Evolutionary conservation across 2,329 filamentous ascomycete genomes (phyloP).

Genomic region (Fusarium sp.): DNA sequence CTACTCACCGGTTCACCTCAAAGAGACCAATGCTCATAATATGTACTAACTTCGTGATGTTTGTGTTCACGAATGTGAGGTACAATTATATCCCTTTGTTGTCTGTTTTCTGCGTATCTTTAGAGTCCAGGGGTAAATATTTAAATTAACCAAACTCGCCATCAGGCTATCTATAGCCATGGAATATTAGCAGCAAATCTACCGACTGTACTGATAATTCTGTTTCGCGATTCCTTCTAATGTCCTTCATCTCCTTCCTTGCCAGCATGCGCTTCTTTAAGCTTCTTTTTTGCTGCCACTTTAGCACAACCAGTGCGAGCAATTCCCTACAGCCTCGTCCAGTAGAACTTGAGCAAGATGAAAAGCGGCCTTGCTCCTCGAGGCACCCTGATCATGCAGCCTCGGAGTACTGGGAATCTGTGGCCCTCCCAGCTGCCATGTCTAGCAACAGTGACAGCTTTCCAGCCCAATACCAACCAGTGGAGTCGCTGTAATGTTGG

Average conservation of each 20-base stretch:
- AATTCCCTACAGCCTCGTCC: not conserved
- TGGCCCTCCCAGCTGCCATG: not conserved
- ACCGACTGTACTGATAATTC: not conserved
- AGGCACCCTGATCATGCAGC: not conserved
- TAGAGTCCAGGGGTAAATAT: not conserved
- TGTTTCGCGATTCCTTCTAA: not conserved
- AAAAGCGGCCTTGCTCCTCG: not conserved
- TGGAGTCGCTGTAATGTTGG: not conserved
- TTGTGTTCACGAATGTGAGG: not conserved
- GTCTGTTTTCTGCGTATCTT: not conserved
- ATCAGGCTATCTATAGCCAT: not conserved
- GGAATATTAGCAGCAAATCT: not conserved
- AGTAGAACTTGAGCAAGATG: not conserved
- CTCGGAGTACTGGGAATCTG: not conserved
- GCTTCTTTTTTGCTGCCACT: not conserved
- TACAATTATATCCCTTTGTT: not conserved
- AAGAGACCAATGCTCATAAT: not conserved
- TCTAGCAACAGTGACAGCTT: not conserved
- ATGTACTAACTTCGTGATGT: not conserved
- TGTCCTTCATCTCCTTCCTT: not conserved
- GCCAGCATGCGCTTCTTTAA: not conserved
- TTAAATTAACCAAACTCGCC: not conserved
- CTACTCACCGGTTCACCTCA: too few species aligned
- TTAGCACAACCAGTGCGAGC: not conserved
- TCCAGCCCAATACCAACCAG: not conserved